phyloP scores from a whole-genome alignment of 2,329 filamentous ascomycete genomes.

The Hymenoscyphus infarciens region DNA sequence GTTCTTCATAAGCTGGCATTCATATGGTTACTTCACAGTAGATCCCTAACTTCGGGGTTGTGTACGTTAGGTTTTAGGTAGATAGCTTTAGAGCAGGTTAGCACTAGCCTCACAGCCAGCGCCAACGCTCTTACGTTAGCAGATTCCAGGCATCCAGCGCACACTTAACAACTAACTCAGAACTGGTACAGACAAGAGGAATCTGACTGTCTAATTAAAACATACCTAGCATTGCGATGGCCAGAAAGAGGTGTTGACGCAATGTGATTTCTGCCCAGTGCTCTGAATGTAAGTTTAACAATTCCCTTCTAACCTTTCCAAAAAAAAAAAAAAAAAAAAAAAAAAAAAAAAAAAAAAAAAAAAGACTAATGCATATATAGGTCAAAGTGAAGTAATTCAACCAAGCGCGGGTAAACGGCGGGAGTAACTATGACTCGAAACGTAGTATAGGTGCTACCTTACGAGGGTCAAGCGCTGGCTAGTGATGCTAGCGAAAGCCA shows the following conservation, averaged over 20 bases:
- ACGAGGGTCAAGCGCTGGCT: no score
- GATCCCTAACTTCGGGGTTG: not conserved
- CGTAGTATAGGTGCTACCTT: no score
- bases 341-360: not conserved
- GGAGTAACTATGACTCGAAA: not conserved
- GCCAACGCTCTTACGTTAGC: not conserved
- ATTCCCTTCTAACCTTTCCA: not conserved
- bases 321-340: not conserved
- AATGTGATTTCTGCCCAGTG: conserved; percentile 1
- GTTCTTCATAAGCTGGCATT: no score
- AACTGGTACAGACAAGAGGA: not conserved
- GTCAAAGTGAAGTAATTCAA: conserved; percentile 1
- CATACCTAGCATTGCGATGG: not conserved
- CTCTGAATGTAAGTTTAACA: not conserved
- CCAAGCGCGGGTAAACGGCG: not conserved
- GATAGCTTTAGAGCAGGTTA: not conserved
- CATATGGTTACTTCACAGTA: no score
- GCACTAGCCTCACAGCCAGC: not conserved
- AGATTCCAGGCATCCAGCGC: not conserved
- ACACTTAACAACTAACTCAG: not conserved
- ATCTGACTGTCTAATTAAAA: not conserved
- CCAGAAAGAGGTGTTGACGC: not conserved
- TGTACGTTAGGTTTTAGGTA: not conserved
- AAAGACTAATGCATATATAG: not conserved
- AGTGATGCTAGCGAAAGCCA: no score